Evolutionary conservation across 1,284 basidiomycete genomes (phyloP).

Genomic region (Mrakiaceae sp.): DNA sequence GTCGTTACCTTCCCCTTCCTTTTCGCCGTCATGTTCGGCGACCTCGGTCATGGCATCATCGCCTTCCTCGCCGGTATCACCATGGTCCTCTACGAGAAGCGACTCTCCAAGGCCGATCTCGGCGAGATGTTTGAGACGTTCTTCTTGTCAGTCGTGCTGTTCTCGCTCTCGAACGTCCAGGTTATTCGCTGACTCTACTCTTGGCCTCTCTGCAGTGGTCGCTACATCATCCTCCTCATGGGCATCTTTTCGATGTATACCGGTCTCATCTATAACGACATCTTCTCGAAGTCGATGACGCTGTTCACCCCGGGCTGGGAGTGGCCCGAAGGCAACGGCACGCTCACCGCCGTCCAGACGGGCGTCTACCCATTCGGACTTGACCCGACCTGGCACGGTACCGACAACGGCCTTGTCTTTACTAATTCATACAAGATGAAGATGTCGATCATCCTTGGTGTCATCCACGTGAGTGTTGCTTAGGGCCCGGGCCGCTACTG

Average conservation of each 20-base stretch:
- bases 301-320: slow-evolving; percentile 84
- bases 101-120: slow-evolving; percentile 61
- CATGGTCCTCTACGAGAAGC: slow-evolving; percentile 79
- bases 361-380: slow-evolving; percentile 85
- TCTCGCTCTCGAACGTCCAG: slow-evolving; percentile 18
- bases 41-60: slow-evolving; percentile 90
- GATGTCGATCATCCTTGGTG: slow-evolving; percentile 94
- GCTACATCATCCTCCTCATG: slow-evolving; percentile 98
- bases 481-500: neutral
- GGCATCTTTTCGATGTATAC: slow-evolving; percentile 92
- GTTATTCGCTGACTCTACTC: neutral
- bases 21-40: slow-evolving; percentile 99
- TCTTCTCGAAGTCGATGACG: slow-evolving; percentile 88
- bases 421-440: slow-evolving; percentile 99
- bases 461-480: slow-evolving; percentile 66
- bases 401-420: slow-evolving; percentile 86
- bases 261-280: slow-evolving; percentile 97
- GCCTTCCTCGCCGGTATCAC: slow-evolving; percentile 62
- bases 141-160: slow-evolving; percentile 62
- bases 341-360: slow-evolving; percentile 46
- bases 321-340: slow-evolving; percentile 50
- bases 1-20: slow-evolving; percentile 95
- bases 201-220: slow-evolving; percentile 50
- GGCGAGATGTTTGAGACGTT: slow-evolving; percentile 70
- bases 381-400: slow-evolving; percentile 90